A percentile compares a stretch with the other conserved stretches of the same genome.
Evolutionary conservation across 1,284 basidiomycete species (phyloP).

Genomic region (Ceratobasidium sp.): DNA sequence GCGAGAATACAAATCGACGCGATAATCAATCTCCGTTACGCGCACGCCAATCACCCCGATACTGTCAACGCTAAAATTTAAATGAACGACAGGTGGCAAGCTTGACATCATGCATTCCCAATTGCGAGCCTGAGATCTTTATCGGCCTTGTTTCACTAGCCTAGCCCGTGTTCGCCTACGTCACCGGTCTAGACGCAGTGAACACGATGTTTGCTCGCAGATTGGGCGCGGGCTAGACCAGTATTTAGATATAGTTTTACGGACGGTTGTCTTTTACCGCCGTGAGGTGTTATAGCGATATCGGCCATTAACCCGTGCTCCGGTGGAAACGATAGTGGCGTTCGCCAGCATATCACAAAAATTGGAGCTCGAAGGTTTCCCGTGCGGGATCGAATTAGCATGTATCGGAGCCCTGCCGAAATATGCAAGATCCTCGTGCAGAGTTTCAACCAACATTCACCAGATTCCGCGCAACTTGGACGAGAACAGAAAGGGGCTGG

Average conservation of each 20-base stretch:
- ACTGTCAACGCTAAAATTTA: not conserved
- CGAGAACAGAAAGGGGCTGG: not conserved
- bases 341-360: not conserved
- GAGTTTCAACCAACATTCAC: not conserved
- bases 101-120: slow-evolving; percentile 22
- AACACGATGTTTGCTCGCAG: not conserved
- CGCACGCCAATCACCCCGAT: slow-evolving; percentile 19
- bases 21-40: slow-evolving; percentile 15
- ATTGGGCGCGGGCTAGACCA: not conserved
- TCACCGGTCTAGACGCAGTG: not conserved
- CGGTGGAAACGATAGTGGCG: no score
- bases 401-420: not conserved
- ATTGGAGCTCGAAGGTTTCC: not conserved
- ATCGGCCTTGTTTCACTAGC: slow-evolving; percentile 6
- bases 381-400: not conserved
- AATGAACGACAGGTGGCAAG: not conserved
- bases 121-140: not conserved
- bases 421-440: not conserved
- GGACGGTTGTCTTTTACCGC: not conserved
- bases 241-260: not conserved
- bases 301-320: no score
- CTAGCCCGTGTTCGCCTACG: not conserved
- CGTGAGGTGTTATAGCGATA: not conserved
- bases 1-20: not conserved
- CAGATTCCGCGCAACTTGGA: not conserved